phyloP scores from a whole-genome alignment of 352 stramenopile species.

The Lagenidium giganteum region DNA sequence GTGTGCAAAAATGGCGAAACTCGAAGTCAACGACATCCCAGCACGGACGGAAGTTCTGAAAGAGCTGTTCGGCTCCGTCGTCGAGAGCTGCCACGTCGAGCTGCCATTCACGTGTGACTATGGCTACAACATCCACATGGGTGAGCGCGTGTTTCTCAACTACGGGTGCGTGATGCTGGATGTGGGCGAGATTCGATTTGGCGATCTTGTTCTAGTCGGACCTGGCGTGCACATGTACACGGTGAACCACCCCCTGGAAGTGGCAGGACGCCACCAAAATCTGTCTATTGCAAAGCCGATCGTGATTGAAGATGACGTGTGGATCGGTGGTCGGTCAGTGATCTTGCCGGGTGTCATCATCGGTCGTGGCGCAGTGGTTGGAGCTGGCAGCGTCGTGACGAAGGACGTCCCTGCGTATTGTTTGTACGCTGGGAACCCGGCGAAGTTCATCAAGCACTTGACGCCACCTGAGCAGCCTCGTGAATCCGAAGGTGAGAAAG shows the following conservation, averaged over 20 bases:
- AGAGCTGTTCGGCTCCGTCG: slow-evolving; percentile 30
- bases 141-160: slow-evolving; percentile 76
- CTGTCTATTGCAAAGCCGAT: slow-evolving; percentile 44
- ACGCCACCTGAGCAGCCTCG: no score
- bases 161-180: slow-evolving; percentile 80
- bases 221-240: slow-evolving; percentile 67
- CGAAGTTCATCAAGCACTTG: slow-evolving; percentile 57
- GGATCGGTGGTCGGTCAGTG: slow-evolving; percentile 66
- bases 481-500: no score
- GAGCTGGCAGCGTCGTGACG: slow-evolving; percentile 59
- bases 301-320: slow-evolving; percentile 72
- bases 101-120: slow-evolving; percentile 82
- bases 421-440: slow-evolving; percentile 53
- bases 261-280: slow-evolving; percentile 20
- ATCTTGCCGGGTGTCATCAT: slow-evolving; percentile 57
- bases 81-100: slow-evolving; percentile 43
- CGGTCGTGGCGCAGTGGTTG: slow-evolving; percentile 42
- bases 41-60: slow-evolving; percentile 16
- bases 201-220: slow-evolving; percentile 52
- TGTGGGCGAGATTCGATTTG: slow-evolving; percentile 61
- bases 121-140: slow-evolving; percentile 66
- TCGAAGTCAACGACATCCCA: slow-evolving; percentile 11
- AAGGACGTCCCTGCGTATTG: slow-evolving; percentile 42
- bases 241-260: slow-evolving; percentile 58
- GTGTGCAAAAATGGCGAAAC: slow-evolving; percentile 31